Evolutionary conservation across 495 filamentous ascomycete species (phyloP), one percentile per base, ranked within the genome.

Genomic region (Lasiosphaeria ovina): DNA sequence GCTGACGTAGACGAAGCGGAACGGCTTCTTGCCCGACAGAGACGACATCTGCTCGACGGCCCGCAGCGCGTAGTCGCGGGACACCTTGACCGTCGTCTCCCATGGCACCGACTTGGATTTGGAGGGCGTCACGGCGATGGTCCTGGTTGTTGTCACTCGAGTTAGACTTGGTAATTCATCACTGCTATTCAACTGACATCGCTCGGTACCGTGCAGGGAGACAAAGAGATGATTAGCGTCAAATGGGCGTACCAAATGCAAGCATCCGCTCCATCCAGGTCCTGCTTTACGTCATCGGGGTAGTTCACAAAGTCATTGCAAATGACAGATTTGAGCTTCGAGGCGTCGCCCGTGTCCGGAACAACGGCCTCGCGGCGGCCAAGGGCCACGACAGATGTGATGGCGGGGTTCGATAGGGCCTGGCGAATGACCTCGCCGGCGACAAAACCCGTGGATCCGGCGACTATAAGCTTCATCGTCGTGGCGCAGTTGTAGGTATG

Each of bases 401-500:
- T 68, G 34, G 63, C 61, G 7, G 69, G 70, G 52, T 71, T 63
- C 10, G 64, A 60, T 10, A 82, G 61, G 40, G 70, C 71, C 66
- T 81, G 79, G 33, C 70, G 71, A 61, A 83, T 69, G 40, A 83
- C 45, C 57, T 83, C 79, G 11, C 71, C 72, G 55, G 74, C 81
- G 9, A 84, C 69, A 44, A 79, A 77, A 47, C 82, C 81, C 32
- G 76, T 79, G 3, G 79, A 73, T 5, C 82, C 81, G 38, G 74
- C 72, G 34, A 85, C 62, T 54, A 84, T 76, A 51, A 84, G 74
- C 63, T 84, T 85, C 82, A 83, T 85, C 40, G 35, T 54, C 51
- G 38, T 24, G 24, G 24, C 24, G 24, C 24, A 2, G 24, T 2
- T 24, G 24, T 2, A 24, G 24, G 2, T 24, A 24, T 24, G 24